Evolutionary conservation across 2,329 filamentous ascomycete genomes (phyloP).

Genomic region (Colletotrichum sp.): DNA sequence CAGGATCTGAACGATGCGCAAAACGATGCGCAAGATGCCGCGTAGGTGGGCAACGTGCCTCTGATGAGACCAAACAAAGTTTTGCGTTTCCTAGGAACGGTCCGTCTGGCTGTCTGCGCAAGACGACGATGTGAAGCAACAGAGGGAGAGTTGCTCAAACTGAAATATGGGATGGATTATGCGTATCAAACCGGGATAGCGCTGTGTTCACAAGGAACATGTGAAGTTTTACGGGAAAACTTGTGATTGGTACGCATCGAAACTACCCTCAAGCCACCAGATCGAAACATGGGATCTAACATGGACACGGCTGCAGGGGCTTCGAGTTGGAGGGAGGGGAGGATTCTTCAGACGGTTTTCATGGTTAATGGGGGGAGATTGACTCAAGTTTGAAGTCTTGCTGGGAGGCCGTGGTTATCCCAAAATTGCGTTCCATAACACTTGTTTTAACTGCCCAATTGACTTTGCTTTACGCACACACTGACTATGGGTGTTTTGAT

Average conservation of each 20-base stretch:
- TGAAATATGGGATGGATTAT: background rate
- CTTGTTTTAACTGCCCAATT: background rate
- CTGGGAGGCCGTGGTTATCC: background rate
- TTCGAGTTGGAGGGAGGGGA: background rate
- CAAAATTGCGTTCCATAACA: background rate
- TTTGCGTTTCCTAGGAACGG: background rate
- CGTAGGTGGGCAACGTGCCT: background rate
- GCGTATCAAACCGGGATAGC: background rate
- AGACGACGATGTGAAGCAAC: background rate
- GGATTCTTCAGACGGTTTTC: background rate
- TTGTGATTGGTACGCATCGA: constrained; percentile 1
- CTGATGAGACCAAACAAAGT: background rate
- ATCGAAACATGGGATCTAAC: background rate
- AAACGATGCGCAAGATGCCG: fast-evolving
- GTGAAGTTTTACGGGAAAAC: background rate
- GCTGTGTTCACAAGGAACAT: background rate
- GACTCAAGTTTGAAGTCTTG: background rate
- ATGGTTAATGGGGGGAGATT: background rate
- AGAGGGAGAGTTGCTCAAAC: background rate
- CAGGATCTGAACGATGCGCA: too few species aligned
- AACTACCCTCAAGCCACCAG: background rate
- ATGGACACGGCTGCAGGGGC: background rate
- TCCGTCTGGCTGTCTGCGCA: background rate
- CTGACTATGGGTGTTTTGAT: background rate
- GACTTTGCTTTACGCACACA: background rate